Evolutionary conservation across 208 protist genomes (phyloP), one percentile per base, ranked within the genome.

Genomic region (Trypanosoma avium): DNA sequence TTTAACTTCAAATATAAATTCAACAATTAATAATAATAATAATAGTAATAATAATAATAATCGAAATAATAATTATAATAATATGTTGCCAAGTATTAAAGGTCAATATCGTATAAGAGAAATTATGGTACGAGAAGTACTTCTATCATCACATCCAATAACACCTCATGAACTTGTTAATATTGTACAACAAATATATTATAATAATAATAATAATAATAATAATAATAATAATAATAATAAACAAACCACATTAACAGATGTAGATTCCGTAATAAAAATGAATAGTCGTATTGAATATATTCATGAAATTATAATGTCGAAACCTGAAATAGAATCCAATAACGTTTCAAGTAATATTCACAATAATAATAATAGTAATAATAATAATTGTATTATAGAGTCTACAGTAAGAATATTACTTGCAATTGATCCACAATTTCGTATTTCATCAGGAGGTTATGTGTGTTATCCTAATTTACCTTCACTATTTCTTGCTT

Each of bases 391-490:
- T 2, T 59, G 27, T 27, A 22, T 13, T 15, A 33, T 63, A 19
- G 52, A 75, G 70, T 83, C 75, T 61, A 77, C 79, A 26, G 57
- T 77, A 22, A 67, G 74, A n/a, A 47, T 75, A 9, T 38, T 88
- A 32, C 65, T 92, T 15, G 67, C 84, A 22, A 53, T 76, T 3
- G 86, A 92, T 40, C 40, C 86, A 3, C 74, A 84, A 53, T 84
- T 92, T 40, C 76, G 77, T 32, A 48, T 92, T n/a, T 78, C 73
- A 0, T 32, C 57, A 12, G 72, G 63, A 15, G 77, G 77, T 6
- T 63, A 61, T 22, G 75, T 89, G 15, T 87, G 79, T 56, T 92
- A 87, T 56, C 82, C 86, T 6, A 67, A 66, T 4, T 49, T 82
- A 26, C 85, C 85, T 7, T 86, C 81, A 4, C 19, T 86, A n/a